Evolutionary conservation across 768 basidiomycete species (phyloP), one percentile per base, ranked within the genome.

Genomic region (Amanita exitialis): DNA sequence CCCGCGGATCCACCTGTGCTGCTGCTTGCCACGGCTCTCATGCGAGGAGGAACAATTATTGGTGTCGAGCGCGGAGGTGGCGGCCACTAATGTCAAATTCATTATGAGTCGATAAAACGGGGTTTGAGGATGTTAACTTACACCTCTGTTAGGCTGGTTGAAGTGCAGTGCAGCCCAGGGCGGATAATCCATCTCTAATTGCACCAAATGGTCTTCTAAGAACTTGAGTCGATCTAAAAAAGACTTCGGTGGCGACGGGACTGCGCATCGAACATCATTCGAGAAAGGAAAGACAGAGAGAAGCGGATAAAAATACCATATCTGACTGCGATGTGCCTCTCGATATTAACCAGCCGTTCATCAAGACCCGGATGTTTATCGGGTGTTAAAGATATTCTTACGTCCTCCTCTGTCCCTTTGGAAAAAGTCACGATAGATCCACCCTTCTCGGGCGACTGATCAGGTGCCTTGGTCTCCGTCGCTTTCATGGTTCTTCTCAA

Each of bases 101-200:
- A 0, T 30, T 44, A 34, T 44, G 1, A 18, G 20, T 35, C n/a
- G 44, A 36, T 6, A 28, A 52, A n/a, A 7, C 0, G 6, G 27
- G 23, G 15, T 2, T 23, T 13, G 6, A 37, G 35, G 23, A 50
- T 51, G 32, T 15, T 50, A 4, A 74, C 85, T 44, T 66, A 90
- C 89, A 23, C 82, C 85, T 52, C 89, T 79, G 58, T 80, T 75
- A 2, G 89, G 89, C 60, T 91, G 88, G 51, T 86, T 89, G 62
- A 90, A 90, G 60, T 90, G 88, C n/a, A 90, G 67, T 6, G 88
- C 86, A 0, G 88, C 86, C 88, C 88, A 90, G 4, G 88, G 86
- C 2, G 88, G 88, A 58, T 87, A 90, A 47, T 89, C 86, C 58
- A 79, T 86, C 62, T 91, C 88, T 1, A 91, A 70, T 45, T 74